These are phyloP conservation scores for Fusarium sublunatum DNA, from an alignment of 2,329 filamentous ascomycete genomes.

Conservation along the genomic window DNA sequence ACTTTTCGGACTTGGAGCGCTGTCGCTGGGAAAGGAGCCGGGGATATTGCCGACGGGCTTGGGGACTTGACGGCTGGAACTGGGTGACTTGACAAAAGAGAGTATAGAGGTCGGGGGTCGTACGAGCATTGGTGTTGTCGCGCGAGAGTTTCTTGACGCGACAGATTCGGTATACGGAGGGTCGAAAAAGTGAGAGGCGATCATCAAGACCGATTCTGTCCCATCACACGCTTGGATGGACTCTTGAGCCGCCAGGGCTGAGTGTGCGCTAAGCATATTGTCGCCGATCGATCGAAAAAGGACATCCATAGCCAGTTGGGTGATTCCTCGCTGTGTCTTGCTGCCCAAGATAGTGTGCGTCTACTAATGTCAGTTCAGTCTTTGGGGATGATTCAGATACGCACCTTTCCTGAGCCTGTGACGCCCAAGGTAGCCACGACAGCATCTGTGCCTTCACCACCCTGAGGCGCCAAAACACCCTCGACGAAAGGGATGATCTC, in stretches of 20 bases:
- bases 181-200: conserved; percentile 82
- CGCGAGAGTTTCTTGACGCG: conserved; percentile 71
- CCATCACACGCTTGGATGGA: conserved; percentile 81
- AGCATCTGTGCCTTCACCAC: conserved; percentile 85
- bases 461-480: conserved; percentile 78
- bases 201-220: conserved; percentile 81
- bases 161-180: conserved; percentile 75
- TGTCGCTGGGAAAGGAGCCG: conserved; percentile 48
- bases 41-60: conserved; percentile 39
- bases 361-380: conserved; percentile 58
- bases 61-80: conserved; percentile 31
- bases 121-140: conserved; percentile 77
- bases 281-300: conserved; percentile 84
- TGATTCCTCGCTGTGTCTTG: conserved; percentile 85
- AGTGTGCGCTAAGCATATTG: conserved; percentile 73
- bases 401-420: conserved; percentile 94
- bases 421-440: conserved; percentile 92
- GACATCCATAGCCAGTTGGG: conserved; percentile 90
- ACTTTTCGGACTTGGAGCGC: conserved; percentile 55
- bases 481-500: conserved; percentile 80
- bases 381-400: conserved; percentile 27
- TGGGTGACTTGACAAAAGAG: conserved; percentile 46
- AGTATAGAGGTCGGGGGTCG: conserved; percentile 55
- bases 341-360: conserved; percentile 96
- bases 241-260: conserved; percentile 71